Conservation (phyloP, 805 yeast genomes). For the Metschnikowia arizonensis region DNA sequence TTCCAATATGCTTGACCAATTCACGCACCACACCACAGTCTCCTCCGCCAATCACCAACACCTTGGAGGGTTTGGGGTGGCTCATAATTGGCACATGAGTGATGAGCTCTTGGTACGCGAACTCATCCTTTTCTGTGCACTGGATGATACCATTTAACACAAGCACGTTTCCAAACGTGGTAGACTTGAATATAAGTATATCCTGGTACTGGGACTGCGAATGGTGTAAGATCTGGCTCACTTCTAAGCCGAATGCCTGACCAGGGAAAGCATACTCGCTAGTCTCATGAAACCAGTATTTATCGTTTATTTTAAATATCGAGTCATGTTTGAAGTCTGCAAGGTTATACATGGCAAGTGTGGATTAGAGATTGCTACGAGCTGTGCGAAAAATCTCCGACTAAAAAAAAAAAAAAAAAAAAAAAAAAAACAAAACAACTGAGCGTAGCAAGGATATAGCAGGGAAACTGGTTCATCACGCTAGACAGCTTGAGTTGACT, state of each 20-base stretch:
- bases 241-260: constrained; percentile 69
- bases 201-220: constrained; percentile 74
- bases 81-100: constrained; percentile 77
- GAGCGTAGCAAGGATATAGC: background rate
- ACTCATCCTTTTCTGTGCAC: constrained; percentile 89
- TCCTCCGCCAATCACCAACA: constrained; percentile 91
- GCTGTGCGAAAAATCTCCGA: background rate
- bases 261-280: constrained; percentile 78
- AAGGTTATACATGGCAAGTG: constrained; percentile 7
- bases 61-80: constrained; percentile 70
- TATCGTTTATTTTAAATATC: constrained; percentile 23
- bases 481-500: background rate
- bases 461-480: background rate
- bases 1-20: constrained; percentile 61
- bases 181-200: constrained; percentile 70
- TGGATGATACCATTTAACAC: constrained; percentile 89
- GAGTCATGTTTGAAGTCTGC: constrained; percentile 24
- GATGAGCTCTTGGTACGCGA: constrained; percentile 90
- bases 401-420: background rate
- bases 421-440: no score
- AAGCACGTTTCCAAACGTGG: constrained; percentile 78
- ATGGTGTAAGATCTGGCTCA: constrained; percentile 61
- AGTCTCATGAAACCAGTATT: constrained; percentile 73
- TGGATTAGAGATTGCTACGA: background rate
- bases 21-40: constrained; percentile 94